A percentile compares a stretch with the other conserved stretches of the same genome.
Conservation (phyloP, 345 rosid genomes). For the Eucalyptus microcorys region DNA sequence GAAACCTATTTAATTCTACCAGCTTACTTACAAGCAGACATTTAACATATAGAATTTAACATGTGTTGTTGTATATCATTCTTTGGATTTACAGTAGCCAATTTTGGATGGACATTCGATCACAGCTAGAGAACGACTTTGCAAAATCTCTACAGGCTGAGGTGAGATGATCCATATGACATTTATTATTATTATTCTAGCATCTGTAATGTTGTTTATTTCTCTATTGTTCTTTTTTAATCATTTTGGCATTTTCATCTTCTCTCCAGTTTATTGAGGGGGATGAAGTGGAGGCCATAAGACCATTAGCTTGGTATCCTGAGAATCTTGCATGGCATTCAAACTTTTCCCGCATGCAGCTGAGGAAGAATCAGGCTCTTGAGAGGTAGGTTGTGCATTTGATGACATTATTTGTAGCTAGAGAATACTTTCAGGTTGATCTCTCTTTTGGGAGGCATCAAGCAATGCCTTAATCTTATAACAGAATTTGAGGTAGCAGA, state of each 20-base stretch:
- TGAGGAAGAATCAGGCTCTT: constrained; percentile 80
- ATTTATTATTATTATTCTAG: not conserved
- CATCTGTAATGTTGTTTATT: not conserved
- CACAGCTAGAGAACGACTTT: constrained; percentile 76
- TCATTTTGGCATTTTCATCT: not conserved
- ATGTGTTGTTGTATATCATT: not conserved
- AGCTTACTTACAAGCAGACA: not conserved
- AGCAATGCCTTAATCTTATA: not conserved
- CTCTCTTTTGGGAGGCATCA: not conserved
- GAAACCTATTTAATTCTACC: not conserved
- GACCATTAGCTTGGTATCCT: constrained; percentile 90
- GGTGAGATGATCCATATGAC: constrained; percentile 11
- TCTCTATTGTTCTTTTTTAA: not conserved
- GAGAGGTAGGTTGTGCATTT: constrained; percentile 45
- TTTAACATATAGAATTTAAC: not conserved
- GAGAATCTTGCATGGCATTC: constrained; percentile 92
- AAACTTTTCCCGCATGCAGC: constrained; percentile 83
- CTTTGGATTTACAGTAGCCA: constrained; percentile 59
- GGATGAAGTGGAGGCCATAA: constrained; percentile 63
- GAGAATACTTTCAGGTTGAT: not conserved
- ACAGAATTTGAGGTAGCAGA: not conserved
- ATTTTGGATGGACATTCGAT: constrained; percentile 56
- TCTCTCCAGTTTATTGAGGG: constrained; percentile 42
- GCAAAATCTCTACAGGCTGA: constrained; percentile 65
- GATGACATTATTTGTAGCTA: not conserved